Conservation (phyloP, 345 rosid species). For the Nephelium lappaceum region DNA sequence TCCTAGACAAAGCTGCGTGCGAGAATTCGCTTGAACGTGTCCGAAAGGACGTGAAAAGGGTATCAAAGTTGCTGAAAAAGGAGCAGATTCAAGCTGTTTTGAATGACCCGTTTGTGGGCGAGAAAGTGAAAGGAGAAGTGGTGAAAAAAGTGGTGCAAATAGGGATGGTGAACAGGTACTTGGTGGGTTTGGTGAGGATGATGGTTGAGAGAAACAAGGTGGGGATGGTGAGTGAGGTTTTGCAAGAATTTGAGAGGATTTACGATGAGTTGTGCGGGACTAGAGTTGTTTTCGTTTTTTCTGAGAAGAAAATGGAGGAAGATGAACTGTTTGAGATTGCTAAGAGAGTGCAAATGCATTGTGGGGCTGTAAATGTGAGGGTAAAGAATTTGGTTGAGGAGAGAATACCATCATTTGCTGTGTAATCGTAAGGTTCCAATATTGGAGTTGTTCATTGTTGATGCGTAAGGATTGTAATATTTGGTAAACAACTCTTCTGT, state of each 20-base stretch:
- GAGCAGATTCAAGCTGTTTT: slow-evolving; percentile 29
- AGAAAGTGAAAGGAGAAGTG: slow-evolving; percentile 37
- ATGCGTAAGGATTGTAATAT: neutral
- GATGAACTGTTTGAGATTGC: slow-evolving; percentile 33
- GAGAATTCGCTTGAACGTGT: slow-evolving; percentile 48
- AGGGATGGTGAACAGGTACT: slow-evolving; percentile 43
- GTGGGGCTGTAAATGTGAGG: slow-evolving; percentile 39
- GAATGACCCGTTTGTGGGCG: slow-evolving; percentile 41
- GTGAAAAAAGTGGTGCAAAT: slow-evolving; percentile 44
- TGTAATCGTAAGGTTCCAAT: neutral
- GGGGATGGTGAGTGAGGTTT: slow-evolving; percentile 50
- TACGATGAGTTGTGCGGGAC: slow-evolving; percentile 42
- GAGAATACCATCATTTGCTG: slow-evolving; percentile 5
- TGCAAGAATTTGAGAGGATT: slow-evolving; percentile 68
- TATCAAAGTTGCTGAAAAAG: slow-evolving; percentile 34
- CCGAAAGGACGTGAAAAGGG: slow-evolving; percentile 46
- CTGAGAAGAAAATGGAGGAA: slow-evolving; percentile 32
- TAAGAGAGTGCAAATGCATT: slow-evolving; percentile 20
- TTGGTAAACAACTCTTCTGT: neutral
- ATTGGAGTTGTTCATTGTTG: neutral
- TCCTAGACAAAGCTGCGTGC: slow-evolving; percentile 55
- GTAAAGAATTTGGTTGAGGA: slow-evolving; percentile 32
- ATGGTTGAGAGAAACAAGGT: slow-evolving; percentile 48
- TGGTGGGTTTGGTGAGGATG: slow-evolving; percentile 57
- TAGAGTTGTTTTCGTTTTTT: slow-evolving; percentile 30